phyloP scores from a whole-genome alignment of 2,329 filamentous ascomycete species.

The Phoma sp. region DNA sequence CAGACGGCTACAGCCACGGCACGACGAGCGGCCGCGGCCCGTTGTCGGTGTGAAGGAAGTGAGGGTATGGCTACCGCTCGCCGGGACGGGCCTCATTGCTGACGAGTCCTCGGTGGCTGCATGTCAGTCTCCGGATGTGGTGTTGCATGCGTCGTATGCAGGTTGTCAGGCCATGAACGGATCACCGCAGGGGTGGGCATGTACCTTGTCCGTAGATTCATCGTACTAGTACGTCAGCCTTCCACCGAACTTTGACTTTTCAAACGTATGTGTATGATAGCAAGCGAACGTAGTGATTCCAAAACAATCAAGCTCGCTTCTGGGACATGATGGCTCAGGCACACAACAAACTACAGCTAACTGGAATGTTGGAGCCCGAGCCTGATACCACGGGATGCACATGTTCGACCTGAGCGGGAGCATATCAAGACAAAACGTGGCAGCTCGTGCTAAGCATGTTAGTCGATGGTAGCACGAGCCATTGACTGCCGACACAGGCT shows the following conservation, averaged over 20 bases:
- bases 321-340: neutral
- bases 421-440: neutral
- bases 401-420: neutral
- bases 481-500: conserved; percentile 12
- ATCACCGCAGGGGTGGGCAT: conserved; percentile 6
- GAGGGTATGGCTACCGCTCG: neutral
- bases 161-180: conserved; percentile 2
- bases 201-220: neutral
- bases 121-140: conserved; percentile 13
- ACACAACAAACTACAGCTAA: no score
- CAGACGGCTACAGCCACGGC: conserved; percentile 18
- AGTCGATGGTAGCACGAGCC: conserved; percentile 1
- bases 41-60: conserved; percentile 18
- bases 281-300: neutral
- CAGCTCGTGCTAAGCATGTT: neutral
- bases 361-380: no score
- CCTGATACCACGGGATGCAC: neutral
- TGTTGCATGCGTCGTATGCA: conserved; percentile 15
- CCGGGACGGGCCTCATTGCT: conserved; percentile 6
- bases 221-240: neutral
- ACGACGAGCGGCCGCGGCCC: conserved; percentile 26
- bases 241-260: neutral
- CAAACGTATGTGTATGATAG: neutral
- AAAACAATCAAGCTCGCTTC: neutral
- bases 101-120: conserved; percentile 1